These are phyloP conservation scores for Clarireedia paspali DNA, from an alignment of 2,329 filamentous ascomycete species.

Conservation along the genomic window DNA sequence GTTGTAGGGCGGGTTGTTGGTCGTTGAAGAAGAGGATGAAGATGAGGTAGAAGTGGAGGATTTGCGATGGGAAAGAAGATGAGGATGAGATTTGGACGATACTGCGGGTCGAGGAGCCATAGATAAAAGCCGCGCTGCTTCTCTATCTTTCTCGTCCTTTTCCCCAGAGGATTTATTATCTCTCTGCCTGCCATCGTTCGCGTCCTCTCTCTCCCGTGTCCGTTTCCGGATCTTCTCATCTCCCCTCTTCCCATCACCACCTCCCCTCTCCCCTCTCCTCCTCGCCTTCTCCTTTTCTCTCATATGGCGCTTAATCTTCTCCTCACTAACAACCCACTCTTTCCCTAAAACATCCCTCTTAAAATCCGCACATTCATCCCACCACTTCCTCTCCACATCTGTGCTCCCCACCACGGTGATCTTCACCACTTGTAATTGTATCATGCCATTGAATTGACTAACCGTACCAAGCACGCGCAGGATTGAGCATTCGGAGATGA, in stretches of 20 bases:
- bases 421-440: constrained; percentile 46
- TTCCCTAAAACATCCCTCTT: constrained; percentile 40
- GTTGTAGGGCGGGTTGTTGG: background rate
- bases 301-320: constrained; percentile 27
- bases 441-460: constrained; percentile 38
- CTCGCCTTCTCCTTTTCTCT: constrained; percentile 15
- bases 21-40: background rate
- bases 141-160: background rate
- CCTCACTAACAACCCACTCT: constrained; percentile 47
- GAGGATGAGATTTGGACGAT: background rate
- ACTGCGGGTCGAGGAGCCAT: background rate
- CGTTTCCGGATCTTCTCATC: background rate
- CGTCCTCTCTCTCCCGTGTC: background rate
- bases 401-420: constrained; percentile 43
- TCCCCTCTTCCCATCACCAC: constrained; percentile 8
- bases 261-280: constrained; percentile 18
- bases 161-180: background rate
- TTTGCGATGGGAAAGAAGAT: background rate
- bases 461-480: constrained; percentile 51
- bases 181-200: background rate
- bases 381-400: constrained; percentile 49
- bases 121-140: background rate
- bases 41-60: background rate
- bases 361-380: constrained; percentile 48
- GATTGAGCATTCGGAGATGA: constrained; percentile 44